A percentile compares a stretch with the other conserved stretches of the same genome.
Conservation (phyloP, 257 asterid genomes). For the Avicennia marina region DNA sequence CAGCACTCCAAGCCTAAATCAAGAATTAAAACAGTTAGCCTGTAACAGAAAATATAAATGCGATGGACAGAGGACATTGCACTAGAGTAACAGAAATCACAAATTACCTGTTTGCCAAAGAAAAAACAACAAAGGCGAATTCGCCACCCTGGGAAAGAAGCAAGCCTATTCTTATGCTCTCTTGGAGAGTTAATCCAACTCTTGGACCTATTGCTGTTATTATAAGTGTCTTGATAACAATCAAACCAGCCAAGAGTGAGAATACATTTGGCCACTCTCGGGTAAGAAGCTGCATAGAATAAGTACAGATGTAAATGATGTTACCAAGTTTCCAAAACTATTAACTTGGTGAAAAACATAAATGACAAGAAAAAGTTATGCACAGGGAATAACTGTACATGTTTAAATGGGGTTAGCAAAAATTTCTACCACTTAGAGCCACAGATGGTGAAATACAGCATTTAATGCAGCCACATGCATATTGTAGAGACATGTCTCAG, state of each 20-base stretch:
- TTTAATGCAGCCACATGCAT: too few relatives aligned
- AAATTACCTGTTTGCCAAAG: constrained; percentile 85
- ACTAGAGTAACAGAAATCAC: constrained; percentile 9
- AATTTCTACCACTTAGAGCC: too few relatives aligned
- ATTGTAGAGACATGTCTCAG: too few relatives aligned
- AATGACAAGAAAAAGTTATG: background rate
- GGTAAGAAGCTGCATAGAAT: constrained; percentile 72
- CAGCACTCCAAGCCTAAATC: constrained; percentile 91
- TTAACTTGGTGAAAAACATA: background rate
- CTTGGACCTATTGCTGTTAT: constrained; percentile 95
- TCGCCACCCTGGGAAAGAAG: constrained; percentile 99
- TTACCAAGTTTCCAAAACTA: constrained; percentile 11
- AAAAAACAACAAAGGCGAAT: constrained; percentile 93
- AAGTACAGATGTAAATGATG: constrained; percentile 15
- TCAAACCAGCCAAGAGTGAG: constrained; percentile 89
- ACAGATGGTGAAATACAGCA: too few relatives aligned
- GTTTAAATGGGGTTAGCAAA: too few relatives aligned
- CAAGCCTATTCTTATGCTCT: constrained; percentile 90
- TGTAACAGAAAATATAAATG: constrained; percentile 7
- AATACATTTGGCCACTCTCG: constrained; percentile 99
- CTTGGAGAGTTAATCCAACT: constrained; percentile 80
- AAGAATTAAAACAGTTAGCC: constrained; percentile 19
- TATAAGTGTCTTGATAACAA: constrained; percentile 80
- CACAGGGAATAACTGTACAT: background rate
- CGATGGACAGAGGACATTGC: constrained; percentile 1